These are phyloP conservation scores for Venturia aucupariae DNA, from an alignment of 2,329 filamentous ascomycete species.

Conservation along the genomic window DNA sequence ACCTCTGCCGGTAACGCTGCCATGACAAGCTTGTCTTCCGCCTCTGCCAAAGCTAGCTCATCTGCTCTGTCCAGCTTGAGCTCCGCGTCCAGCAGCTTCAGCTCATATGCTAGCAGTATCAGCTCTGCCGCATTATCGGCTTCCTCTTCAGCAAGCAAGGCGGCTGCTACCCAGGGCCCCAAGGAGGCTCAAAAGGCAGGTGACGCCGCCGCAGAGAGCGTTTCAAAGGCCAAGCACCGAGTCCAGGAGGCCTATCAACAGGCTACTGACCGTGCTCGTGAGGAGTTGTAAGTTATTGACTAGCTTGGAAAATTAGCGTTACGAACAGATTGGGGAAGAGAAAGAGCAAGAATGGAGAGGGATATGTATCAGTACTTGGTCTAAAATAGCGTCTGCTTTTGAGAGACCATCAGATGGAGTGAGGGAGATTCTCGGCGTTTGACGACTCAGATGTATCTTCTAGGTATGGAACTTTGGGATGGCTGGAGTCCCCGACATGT, in stretches of 20 bases:
- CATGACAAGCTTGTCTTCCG: constrained; percentile 19
- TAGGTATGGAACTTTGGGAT: not conserved
- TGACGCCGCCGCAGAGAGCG: constrained; percentile 26
- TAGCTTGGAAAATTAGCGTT: not conserved
- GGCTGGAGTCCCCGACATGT: not conserved
- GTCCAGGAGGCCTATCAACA: constrained; percentile 21
- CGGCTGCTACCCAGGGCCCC: constrained; percentile 16
- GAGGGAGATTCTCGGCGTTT: not conserved
- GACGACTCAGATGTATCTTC: not conserved
- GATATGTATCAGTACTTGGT: not conserved
- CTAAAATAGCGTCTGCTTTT: not conserved
- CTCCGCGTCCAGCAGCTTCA: constrained; percentile 24
- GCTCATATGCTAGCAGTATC: constrained; percentile 25
- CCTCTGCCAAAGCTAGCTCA: constrained; percentile 19
- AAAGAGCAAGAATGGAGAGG: not conserved
- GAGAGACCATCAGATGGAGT: not conserved
- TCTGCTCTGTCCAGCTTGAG: constrained; percentile 19
- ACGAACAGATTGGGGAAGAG: not conserved
- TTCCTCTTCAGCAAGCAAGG: constrained; percentile 21
- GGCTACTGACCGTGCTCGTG: constrained; percentile 31
- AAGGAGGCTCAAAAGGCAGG: constrained; percentile 21
- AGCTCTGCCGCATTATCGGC: constrained; percentile 25
- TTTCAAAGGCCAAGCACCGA: constrained; percentile 18
- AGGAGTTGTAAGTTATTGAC: constrained; percentile 33
- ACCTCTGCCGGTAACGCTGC: constrained; percentile 23